Base-by-base conservation (phyloP, 148 eudicot genomes). In the Fallopia convolvulus region DNA sequence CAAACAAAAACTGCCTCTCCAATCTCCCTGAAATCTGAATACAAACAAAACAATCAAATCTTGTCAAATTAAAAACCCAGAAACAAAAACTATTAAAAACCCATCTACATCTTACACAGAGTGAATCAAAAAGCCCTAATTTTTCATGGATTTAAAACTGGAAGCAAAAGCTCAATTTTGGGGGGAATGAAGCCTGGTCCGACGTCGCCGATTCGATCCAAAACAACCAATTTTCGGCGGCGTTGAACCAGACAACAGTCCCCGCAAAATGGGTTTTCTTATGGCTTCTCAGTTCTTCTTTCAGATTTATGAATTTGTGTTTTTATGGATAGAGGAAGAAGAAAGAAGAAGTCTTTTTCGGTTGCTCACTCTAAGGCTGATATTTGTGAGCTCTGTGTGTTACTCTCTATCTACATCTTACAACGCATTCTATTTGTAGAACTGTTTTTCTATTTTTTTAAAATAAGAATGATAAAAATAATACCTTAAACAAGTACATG, bases 201-300 rank as follows among this genome's bases (percentile, higher is more conserved):
- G 75, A 73, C 75, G 55, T 46, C 75, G 20, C 36, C 75, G 53
- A 47, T 74, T 36, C 15, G 72, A 33, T 13, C 39, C 0, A 30
- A 11, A 44, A 56, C 10, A 8, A 68, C 9, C 30, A 9, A 58
- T 1, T 21, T 58, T 21, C 3, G 72, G 21, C 17, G 78, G 71
- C 78, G 70, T 76, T 68, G 78, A 76, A 68, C 78, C 78, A 76
- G 71, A 76, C 78, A 76, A 60, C 78, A 76, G 61, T 61, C 78
- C 48, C 78, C 78, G 21, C 78, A 76, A 76, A 76, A 40, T 20
- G 30, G 46, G 26, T 41, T 23, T 55, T 1, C 32, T 52, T 17
- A 6, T 2, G 30, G 15, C 21, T 63, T 30, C 8, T 63, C 2
- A 26, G 40, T 0, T 26, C 14, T 33, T 30, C 7, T 23, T 60